Conservation (phyloP, 1,284 basidiomycete species). For the Cutaneotrichosporon mucoides region DNA sequence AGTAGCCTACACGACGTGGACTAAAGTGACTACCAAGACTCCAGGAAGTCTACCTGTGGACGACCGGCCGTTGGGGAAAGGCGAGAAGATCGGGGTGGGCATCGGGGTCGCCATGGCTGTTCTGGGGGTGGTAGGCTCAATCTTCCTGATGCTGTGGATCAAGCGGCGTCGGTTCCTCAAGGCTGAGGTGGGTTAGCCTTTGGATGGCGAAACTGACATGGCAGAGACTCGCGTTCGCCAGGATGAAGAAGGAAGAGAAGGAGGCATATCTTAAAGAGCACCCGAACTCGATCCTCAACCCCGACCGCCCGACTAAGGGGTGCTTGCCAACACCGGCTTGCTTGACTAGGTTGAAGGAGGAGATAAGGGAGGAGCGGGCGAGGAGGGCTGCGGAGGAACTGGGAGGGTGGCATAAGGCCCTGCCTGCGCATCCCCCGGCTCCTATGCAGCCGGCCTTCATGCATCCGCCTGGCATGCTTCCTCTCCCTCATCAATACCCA, state of each 20-base stretch:
- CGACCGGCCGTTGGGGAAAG: neutral
- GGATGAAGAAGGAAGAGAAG: slow-evolving; percentile 34
- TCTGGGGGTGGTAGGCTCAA: neutral
- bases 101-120: slow-evolving; percentile 16
- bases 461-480: too few relatives aligned
- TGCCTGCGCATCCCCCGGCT: too few relatives aligned
- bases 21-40: slow-evolving; percentile 23
- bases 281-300: slow-evolving; percentile 32
- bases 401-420: too few relatives aligned
- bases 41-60: slow-evolving; percentile 36
- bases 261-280: slow-evolving; percentile 34
- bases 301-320: slow-evolving; percentile 2
- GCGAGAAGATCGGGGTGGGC: slow-evolving; percentile 31
- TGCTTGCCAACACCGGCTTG: neutral
- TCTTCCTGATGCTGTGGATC: neutral
- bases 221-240: slow-evolving; percentile 29
- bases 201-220: neutral
- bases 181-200: neutral
- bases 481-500: too few relatives aligned
- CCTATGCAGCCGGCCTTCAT: too few relatives aligned
- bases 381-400: neutral
- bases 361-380: neutral
- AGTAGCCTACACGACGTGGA: slow-evolving; percentile 29
- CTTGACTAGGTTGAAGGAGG: neutral
- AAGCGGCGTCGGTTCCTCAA: neutral